These are phyloP conservation scores for Amaranthus cruentus DNA, from an alignment of 148 eudicot species.

Conservation along the genomic window DNA sequence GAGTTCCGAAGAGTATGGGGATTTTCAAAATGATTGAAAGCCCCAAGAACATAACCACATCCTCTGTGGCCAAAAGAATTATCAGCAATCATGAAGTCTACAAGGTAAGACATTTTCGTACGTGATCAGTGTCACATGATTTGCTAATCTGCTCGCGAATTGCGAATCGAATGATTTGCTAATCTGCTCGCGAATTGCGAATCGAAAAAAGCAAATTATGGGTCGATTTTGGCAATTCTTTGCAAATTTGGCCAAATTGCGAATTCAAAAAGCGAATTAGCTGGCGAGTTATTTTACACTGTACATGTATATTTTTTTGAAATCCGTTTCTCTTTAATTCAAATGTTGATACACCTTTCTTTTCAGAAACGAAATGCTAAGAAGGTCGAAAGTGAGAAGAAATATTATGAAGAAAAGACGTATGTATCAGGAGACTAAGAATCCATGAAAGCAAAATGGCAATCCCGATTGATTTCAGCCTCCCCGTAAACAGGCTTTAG, in stretches of 20 bases:
- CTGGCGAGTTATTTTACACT: too few species aligned
- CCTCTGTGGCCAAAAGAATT: constrained; percentile 77
- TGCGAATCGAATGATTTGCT: too few species aligned
- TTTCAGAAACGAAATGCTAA: constrained; percentile 81
- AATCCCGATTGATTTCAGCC: constrained; percentile 7
- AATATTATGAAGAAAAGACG: constrained; percentile 62
- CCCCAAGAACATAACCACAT: constrained; percentile 71
- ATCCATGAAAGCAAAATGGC: neutral
- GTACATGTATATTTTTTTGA: too few species aligned
- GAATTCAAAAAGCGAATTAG: too few species aligned
- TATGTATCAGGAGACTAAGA: constrained; percentile 61
- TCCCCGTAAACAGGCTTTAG: constrained; percentile 4
- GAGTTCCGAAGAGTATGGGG: constrained; percentile 75
- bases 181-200: neutral
- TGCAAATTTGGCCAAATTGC: too few species aligned
- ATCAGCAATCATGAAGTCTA: constrained; percentile 73
- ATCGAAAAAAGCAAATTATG: too few species aligned
- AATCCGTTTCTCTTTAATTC: neutral
- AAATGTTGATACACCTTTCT: neutral
- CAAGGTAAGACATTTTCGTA: constrained; percentile 36
- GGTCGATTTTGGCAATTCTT: too few species aligned
- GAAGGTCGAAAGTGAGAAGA: constrained; percentile 83
- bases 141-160: neutral
- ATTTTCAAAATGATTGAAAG: constrained; percentile 65
- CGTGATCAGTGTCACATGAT: neutral